These are phyloP conservation scores for Dryadomyces quercus-mongolicae DNA, from an alignment of 2,329 filamentous ascomycete genomes.

Conservation along the genomic window DNA sequence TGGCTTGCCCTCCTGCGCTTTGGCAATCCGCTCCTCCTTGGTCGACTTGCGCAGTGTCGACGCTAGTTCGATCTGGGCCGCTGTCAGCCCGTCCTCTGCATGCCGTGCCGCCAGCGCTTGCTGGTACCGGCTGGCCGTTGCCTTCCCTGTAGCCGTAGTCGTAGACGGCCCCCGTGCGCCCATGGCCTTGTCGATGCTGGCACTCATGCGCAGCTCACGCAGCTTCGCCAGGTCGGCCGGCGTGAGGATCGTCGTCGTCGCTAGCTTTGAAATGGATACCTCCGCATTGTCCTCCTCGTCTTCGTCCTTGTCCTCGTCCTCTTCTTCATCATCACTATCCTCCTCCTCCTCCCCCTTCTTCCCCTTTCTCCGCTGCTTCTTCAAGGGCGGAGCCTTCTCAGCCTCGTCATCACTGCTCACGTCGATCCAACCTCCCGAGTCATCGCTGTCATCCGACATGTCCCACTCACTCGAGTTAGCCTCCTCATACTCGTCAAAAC, in stretches of 20 bases:
- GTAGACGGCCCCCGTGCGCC: conserved; percentile 15
- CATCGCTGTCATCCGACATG: conserved; percentile 47
- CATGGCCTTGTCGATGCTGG: conserved; percentile 55
- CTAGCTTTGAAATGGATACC: conserved; percentile 52
- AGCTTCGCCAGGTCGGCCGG: conserved; percentile 94
- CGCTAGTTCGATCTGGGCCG: conserved; percentile 82
- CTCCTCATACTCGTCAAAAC: conserved; percentile 36
- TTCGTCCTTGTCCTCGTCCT: conserved; percentile 30
- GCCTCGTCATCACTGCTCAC: conserved; percentile 78
- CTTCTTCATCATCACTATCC: conserved; percentile 19
- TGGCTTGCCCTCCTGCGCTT: conserved; percentile 72
- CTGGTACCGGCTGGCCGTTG: conserved; percentile 27
- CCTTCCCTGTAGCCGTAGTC: neutral
- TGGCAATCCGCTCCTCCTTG: conserved; percentile 78
- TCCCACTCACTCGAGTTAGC: conserved; percentile 49
- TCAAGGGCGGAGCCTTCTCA: conserved; percentile 55
- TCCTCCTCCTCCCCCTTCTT: conserved; percentile 17
- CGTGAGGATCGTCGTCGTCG: conserved; percentile 88
- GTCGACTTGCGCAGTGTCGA: conserved; percentile 71
- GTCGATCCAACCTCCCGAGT: conserved; percentile 86
- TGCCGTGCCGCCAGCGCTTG: conserved; percentile 48
- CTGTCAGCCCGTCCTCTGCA: conserved; percentile 78
- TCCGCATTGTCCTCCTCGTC: conserved; percentile 42
- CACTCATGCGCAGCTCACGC: conserved; percentile 67
- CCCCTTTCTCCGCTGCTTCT: conserved; percentile 24